A percentile compares a stretch with the other conserved stretches of the same genome.
Evolutionary conservation across 352 stramenopile genomes (phyloP).

Genomic region (Poterioochromonas sp.): DNA sequence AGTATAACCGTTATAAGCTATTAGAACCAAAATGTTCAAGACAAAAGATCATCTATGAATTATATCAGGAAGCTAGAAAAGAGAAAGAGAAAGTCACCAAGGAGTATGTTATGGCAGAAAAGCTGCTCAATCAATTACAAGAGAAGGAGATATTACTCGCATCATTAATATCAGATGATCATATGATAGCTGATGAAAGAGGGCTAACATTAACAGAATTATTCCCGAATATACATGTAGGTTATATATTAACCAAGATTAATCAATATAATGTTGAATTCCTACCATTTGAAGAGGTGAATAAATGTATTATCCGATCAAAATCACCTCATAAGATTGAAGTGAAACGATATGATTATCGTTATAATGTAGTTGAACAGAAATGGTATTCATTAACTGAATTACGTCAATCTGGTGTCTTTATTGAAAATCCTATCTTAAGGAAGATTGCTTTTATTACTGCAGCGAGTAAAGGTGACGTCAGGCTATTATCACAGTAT

Average conservation of each 20-base stretch:
- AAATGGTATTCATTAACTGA: conserved; percentile 11
- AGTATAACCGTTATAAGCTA: neutral
- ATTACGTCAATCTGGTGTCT: neutral
- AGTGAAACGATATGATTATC: conserved; percentile 23
- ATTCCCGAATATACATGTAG: conserved; percentile 25
- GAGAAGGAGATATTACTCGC: neutral
- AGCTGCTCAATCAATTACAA: neutral
- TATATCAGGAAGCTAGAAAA: neutral
- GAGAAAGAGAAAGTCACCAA: neutral
- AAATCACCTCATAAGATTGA: neutral
- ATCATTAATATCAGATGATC: conserved; percentile 22
- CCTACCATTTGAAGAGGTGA: conserved; percentile 1
- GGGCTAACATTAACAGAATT: neutral
- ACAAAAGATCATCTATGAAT: neutral
- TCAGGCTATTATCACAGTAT: neutral
- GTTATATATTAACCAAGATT: neutral
- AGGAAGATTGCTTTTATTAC: neutral
- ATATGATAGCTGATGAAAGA: conserved; percentile 9
- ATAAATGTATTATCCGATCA: neutral
- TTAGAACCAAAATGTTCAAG: neutral
- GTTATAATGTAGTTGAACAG: neutral
- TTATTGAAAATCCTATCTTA: neutral
- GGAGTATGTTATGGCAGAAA: neutral
- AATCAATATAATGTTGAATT: neutral
- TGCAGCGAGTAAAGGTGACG: neutral